Percentiles rank a stretch among this genome's conserved stretches.
Conservation (phyloP, 164 flowering plant species). For the Sedum album region DNA sequence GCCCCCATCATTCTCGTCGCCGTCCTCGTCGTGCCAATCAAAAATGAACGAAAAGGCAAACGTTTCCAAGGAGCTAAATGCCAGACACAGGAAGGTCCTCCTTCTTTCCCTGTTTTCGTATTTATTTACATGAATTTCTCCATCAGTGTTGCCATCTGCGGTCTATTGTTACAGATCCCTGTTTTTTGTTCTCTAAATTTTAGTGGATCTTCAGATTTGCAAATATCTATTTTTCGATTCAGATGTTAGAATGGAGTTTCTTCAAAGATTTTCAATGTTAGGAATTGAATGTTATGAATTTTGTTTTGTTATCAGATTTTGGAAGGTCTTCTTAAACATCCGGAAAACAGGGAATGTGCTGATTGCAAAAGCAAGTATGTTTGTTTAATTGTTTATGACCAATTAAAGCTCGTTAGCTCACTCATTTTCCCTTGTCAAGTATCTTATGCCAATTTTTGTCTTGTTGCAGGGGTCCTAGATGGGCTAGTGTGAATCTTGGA, state of each 20-base stretch:
- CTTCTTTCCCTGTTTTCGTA: no score
- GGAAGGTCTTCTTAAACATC: constrained; percentile 54
- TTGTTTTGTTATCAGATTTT: constrained; percentile 25
- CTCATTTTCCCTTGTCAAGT: constrained; percentile 4
- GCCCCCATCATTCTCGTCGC: no score
- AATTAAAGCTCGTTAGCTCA: background rate
- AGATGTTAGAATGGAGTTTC: background rate
- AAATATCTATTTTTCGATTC: background rate
- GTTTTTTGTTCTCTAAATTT: no score
- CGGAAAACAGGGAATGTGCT: constrained; percentile 63
- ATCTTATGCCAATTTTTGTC: background rate
- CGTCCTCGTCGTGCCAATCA: no score
- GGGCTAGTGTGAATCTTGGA: constrained; percentile 89
- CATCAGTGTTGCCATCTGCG: background rate
- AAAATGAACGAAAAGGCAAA: constrained; percentile 56
- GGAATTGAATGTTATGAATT: no score
- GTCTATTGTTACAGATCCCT: background rate
- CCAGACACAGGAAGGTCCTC: constrained; percentile 57
- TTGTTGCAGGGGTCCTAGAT: constrained; percentile 67
- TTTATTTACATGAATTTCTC: constrained; percentile 8
- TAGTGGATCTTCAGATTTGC: no score
- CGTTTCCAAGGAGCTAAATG: constrained; percentile 59
- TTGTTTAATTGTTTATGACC: background rate
- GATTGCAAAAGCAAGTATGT: constrained; percentile 64
- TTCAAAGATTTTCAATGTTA: background rate